A percentile compares a stretch with the other conserved stretches of the same genome.
phyloP scores from a whole-genome alignment of 1,284 basidiomycete genomes.

The Moesziomyces antarcticus region DNA sequence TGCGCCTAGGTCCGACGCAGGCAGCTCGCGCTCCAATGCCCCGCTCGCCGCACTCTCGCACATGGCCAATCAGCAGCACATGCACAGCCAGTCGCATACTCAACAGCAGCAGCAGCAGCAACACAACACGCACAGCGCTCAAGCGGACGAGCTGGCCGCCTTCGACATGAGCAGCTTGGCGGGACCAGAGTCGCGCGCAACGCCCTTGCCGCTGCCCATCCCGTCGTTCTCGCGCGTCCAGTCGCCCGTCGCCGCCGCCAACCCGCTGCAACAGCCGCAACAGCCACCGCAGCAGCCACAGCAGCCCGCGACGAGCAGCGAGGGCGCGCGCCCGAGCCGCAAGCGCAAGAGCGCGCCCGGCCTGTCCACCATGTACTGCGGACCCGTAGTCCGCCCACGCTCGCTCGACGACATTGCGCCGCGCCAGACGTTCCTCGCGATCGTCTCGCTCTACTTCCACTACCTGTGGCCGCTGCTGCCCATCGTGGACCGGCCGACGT shows the following conservation, averaged over 20 bases:
- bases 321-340: background rate
- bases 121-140: background rate
- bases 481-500: slow-evolving; percentile 46
- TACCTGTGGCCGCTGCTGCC: slow-evolving; percentile 54
- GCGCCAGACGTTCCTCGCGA: slow-evolving; percentile 48
- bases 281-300: background rate
- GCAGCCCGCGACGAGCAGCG: slow-evolving; percentile 2
- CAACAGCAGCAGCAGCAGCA: slow-evolving; percentile 7
- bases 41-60: slow-evolving; percentile 12
- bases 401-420: slow-evolving; percentile 56
- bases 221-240: slow-evolving; percentile 38
- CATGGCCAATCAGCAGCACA: background rate
- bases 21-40: slow-evolving; percentile 14
- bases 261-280: slow-evolving; percentile 4
- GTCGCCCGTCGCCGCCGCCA: slow-evolving; percentile 19
- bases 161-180: slow-evolving; percentile 17
- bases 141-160: slow-evolving; percentile 18
- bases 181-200: slow-evolving; percentile 4
- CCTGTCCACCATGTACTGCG: slow-evolving; percentile 33
- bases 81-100: slow-evolving; percentile 8
- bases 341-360: slow-evolving; percentile 5
- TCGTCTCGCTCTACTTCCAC: slow-evolving; percentile 52
- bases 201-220: slow-evolving; percentile 25
- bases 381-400: slow-evolving; percentile 43
- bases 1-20: slow-evolving; percentile 16